A percentile compares a stretch with the other conserved stretches of the same genome.
phyloP scores from a whole-genome alignment of 2,329 filamentous ascomycete species.

The Plenodomus tracheiphilus region DNA sequence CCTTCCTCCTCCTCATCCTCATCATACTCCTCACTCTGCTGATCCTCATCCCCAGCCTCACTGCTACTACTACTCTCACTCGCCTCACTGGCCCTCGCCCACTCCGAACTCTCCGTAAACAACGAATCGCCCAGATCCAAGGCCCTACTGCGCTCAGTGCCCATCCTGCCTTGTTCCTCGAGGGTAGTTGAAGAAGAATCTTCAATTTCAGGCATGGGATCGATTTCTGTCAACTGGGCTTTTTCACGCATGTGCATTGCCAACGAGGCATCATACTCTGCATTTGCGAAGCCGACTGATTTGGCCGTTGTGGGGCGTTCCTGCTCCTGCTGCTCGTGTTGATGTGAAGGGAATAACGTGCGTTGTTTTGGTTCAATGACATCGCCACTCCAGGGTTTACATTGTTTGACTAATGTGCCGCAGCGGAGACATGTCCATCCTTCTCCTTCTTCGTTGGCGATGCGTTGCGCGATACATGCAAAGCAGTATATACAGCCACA shows the following conservation, averaged over 20 bases:
- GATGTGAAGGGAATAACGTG: neutral
- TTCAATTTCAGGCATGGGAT: constrained; percentile 38
- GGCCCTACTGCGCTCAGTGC: constrained; percentile 22
- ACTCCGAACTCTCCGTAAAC: constrained; percentile 40
- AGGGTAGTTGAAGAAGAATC: constrained; percentile 1
- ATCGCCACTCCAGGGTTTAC: constrained; percentile 89
- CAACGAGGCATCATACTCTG: constrained; percentile 14
- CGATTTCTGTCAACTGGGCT: constrained; percentile 28
- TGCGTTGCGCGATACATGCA: constrained; percentile 84
- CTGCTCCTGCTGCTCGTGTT: constrained; percentile 1
- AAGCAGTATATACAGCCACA: constrained; percentile 97
- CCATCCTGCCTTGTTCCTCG: constrained; percentile 11
- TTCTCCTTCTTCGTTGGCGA: constrained; percentile 92
- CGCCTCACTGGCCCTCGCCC: constrained; percentile 39
- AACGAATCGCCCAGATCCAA: constrained; percentile 35
- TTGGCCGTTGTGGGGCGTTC: constrained; percentile 14
- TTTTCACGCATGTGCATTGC: constrained; percentile 11
- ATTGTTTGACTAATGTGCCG: constrained; percentile 80
- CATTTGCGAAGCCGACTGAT: constrained; percentile 23
- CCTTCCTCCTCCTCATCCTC: constrained; percentile 44
- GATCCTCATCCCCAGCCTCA: constrained; percentile 12
- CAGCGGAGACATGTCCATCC: constrained; percentile 92
- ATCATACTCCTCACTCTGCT: constrained; percentile 43
- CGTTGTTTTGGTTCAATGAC: constrained; percentile 59
- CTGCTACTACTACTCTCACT: constrained; percentile 11